Evolutionary conservation across 2,329 filamentous ascomycete genomes (phyloP).

Genomic region (Ceratocystis lukuohia): DNA sequence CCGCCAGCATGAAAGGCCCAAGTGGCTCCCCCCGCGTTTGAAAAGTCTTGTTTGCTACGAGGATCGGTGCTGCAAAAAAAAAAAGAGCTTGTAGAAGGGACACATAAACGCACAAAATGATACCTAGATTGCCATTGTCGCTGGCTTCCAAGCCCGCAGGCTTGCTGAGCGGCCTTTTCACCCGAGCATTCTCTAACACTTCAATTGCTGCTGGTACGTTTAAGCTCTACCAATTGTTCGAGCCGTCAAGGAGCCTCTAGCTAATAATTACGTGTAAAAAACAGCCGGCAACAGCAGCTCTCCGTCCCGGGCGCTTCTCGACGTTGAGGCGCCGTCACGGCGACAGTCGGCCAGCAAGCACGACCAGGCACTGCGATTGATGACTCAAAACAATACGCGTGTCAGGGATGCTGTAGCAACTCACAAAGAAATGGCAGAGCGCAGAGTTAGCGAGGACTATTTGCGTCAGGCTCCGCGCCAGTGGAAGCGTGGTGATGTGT

Average conservation of each 20-base stretch:
- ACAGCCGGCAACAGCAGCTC: conserved; percentile 1
- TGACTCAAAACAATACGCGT: conserved; percentile 22
- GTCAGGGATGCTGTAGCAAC: conserved; percentile 18
- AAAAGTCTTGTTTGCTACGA: neutral
- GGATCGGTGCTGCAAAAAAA: neutral
- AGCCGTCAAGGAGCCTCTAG: too few species aligned
- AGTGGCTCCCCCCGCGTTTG: neutral
- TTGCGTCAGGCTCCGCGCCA: conserved; percentile 52
- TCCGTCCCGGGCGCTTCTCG: conserved; percentile 20
- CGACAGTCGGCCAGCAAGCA: conserved; percentile 17
- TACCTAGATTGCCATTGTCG: conserved; percentile 10
- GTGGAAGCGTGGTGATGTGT: conserved; percentile 71
- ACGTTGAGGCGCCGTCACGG: conserved; percentile 20
- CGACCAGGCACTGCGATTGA: conserved; percentile 20
- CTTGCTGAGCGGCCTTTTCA: conserved; percentile 10
- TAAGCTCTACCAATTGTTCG: too few species aligned
- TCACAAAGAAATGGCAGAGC: conserved; percentile 22
- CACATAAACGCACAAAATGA: conserved; percentile 5
- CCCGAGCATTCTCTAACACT: conserved; percentile 13
- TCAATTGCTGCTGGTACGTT: conserved; percentile 5
- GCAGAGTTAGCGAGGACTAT: conserved; percentile 38
- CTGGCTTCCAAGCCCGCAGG: conserved; percentile 11
- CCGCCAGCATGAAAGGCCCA: neutral
- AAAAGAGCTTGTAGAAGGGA: neutral
- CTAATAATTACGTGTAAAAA: too few species aligned